These are phyloP conservation scores for Colletotrichum sojae DNA, from an alignment of 2,329 filamentous ascomycete genomes.

Conservation along the genomic window DNA sequence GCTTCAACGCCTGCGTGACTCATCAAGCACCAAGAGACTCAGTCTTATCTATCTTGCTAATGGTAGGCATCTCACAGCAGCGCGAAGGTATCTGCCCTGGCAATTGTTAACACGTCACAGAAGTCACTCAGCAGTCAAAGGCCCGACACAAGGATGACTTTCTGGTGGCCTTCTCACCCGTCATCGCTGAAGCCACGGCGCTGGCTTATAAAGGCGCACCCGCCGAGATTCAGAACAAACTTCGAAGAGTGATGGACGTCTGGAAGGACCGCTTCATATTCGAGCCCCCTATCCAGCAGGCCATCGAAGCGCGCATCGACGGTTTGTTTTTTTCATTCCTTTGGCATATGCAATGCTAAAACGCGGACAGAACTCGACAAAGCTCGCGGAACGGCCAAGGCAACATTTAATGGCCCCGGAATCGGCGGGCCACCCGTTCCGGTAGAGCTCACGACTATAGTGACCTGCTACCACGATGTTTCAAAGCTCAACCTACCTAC, in stretches of 20 bases:
- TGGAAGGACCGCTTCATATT: conserved; percentile 93
- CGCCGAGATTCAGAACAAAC: conserved; percentile 87
- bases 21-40: conserved; percentile 85
- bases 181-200: conserved; percentile 91
- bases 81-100: not conserved
- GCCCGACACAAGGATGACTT: conserved; percentile 95
- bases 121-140: conserved; percentile 97
- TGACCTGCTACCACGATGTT: conserved; percentile 80
- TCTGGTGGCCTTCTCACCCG: conserved; percentile 88
- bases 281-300: conserved; percentile 82
- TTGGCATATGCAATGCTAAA: not conserved
- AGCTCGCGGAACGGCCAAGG: conserved; percentile 65
- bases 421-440: conserved; percentile 76
- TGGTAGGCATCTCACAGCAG: conserved; percentile 66
- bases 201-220: conserved; percentile 92
- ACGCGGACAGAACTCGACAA: conserved; percentile 72
- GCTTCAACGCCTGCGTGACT: conserved; percentile 91
- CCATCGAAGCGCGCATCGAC: conserved; percentile 83
- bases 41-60: conserved; percentile 97
- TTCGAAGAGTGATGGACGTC: conserved; percentile 91
- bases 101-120: conserved; percentile 60
- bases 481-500: conserved; percentile 80
- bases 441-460: conserved; percentile 82
- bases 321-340: conserved; percentile 65
- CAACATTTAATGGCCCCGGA: conserved; percentile 73